These are phyloP conservation scores for Coemansia sp. DNA, from an alignment of 192 early-diverging fungal species.

Conservation along the genomic window DNA sequence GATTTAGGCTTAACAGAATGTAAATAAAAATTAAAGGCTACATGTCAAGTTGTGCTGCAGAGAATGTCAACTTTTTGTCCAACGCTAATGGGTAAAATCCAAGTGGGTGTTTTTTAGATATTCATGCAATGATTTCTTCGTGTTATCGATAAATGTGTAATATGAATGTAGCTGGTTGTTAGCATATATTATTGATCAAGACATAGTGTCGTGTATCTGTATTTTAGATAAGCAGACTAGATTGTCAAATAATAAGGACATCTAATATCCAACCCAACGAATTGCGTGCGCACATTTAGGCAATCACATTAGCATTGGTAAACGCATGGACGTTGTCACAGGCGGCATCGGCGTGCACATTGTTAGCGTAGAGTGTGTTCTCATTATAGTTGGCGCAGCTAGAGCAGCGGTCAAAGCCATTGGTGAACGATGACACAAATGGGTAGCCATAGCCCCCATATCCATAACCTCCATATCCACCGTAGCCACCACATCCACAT, in stretches of 20 bases:
- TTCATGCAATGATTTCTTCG: too few species aligned
- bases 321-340: conserved; percentile 65
- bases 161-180: not conserved
- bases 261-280: not conserved
- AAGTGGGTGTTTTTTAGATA: too few species aligned
- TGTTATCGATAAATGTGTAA: not conserved
- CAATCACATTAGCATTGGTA: conserved; percentile 61
- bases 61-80: too few species aligned
- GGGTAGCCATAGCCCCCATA: not conserved
- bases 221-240: not conserved
- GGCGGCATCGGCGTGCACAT: conserved; percentile 9
- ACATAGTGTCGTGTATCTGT: not conserved
- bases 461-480: not conserved
- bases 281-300: not conserved
- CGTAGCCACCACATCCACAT: not conserved
- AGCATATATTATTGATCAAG: not conserved
- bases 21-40: too few species aligned
- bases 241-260: not conserved
- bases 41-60: too few species aligned
- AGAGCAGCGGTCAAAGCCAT: conserved; percentile 12
- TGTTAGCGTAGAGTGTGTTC: conserved; percentile 26
- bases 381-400: conserved; percentile 29
- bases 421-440: not conserved
- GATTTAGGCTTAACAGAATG: too few species aligned
- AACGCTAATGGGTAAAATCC: too few species aligned